Percentiles rank a stretch among this genome's conserved stretches.
These are phyloP conservation scores for Leccinum disarticulatum DNA, from an alignment of 768 basidiomycete genomes.

Conservation along the genomic window DNA sequence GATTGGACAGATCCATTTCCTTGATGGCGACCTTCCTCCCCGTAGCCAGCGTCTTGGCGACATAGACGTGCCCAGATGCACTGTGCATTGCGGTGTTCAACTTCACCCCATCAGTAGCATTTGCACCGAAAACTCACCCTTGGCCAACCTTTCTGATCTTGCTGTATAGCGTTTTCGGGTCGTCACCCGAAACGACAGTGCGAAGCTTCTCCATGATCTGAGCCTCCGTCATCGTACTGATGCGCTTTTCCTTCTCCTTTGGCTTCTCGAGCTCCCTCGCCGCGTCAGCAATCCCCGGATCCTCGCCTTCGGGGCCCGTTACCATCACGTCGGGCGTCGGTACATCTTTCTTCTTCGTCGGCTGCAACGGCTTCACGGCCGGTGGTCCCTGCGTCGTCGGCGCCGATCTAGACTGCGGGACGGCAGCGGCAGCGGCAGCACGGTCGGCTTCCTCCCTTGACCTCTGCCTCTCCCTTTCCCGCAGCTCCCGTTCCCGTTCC, in stretches of 20 bases:
- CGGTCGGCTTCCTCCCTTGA: conserved; percentile 36
- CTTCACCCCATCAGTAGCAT: not conserved
- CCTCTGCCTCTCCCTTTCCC: conserved; percentile 22
- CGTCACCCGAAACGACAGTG: conserved; percentile 81
- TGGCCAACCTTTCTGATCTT: conserved; percentile 99
- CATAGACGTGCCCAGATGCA: conserved; percentile 96
- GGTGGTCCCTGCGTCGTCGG: conserved; percentile 53
- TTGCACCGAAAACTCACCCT: conserved; percentile 60
- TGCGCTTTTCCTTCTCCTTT: conserved; percentile 72
- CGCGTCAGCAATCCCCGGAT: conserved; percentile 61
- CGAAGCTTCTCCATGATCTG: conserved; percentile 98
- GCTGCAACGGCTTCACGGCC: conserved; percentile 73
- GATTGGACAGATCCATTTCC: conserved; percentile 95
- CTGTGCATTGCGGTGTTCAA: conserved; percentile 41
- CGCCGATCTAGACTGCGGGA: conserved; percentile 41
- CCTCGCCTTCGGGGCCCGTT: conserved; percentile 44
- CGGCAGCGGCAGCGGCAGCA: conserved; percentile 34
- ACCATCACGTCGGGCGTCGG: conserved; percentile 48
- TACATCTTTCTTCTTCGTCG: conserved; percentile 57
- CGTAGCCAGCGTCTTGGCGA: conserved; percentile 84
- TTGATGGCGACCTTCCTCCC: conserved; percentile 95
- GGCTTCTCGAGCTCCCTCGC: conserved; percentile 63
- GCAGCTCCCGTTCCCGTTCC: conserved; percentile 27
- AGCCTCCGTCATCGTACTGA: conserved; percentile 94
- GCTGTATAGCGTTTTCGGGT: conserved; percentile 87